phyloP scores from a whole-genome alignment of 2,329 filamentous ascomycete genomes.

The Colletotrichum scovillei region DNA sequence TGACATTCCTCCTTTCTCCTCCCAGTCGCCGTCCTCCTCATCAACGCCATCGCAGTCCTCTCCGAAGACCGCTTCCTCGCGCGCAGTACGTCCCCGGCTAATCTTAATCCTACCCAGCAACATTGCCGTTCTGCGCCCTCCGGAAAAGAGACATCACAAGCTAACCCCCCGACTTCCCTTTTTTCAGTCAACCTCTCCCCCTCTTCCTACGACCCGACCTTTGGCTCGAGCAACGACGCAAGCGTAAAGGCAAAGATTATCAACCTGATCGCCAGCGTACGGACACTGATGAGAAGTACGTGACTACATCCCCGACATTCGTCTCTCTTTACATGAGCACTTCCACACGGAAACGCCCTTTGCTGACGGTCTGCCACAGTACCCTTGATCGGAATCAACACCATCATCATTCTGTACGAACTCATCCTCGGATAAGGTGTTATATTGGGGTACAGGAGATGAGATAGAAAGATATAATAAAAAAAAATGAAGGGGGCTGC shows the following conservation, averaged over 20 bases:
- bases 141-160: neutral
- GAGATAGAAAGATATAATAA: neutral
- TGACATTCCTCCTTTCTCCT: neutral
- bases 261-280: constrained; percentile 88
- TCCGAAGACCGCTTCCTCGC: constrained; percentile 94
- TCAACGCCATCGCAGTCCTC: constrained; percentile 93
- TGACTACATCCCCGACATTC: neutral
- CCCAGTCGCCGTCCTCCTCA: constrained; percentile 80
- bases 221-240: constrained; percentile 78
- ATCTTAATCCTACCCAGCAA: neutral
- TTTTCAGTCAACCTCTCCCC: constrained; percentile 77
- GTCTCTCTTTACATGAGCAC: too few species aligned
- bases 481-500: neutral
- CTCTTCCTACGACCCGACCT: constrained; percentile 77
- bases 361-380: constrained; percentile 61
- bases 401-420: constrained; percentile 85
- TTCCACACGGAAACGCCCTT: neutral
- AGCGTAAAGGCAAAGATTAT: constrained; percentile 89
- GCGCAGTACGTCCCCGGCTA: constrained; percentile 58
- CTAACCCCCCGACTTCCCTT: neutral
- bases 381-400: constrained; percentile 86
- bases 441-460: neutral
- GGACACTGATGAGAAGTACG: constrained; percentile 90
- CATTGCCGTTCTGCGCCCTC: neutral
- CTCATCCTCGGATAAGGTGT: constrained; percentile 74